Base-by-base conservation (phyloP, 176 grass and related monocot species). In the Triticum monococcum region DNA sequence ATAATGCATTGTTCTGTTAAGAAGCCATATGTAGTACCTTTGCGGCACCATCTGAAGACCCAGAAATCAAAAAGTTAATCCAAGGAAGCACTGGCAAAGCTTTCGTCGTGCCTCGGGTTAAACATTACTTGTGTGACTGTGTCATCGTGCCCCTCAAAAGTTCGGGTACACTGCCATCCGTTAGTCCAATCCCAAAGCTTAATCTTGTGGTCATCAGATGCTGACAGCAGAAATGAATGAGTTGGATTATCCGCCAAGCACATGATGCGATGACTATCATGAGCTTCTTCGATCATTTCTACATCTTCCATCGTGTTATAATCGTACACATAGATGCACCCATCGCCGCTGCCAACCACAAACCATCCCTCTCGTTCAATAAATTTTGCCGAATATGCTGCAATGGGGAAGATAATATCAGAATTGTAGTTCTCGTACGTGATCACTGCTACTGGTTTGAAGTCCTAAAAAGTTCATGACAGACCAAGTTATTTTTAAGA, bases 171-270 rank as follows among this genome's bases (percentile, higher is more conserved):
- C 25, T 78, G 68, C 88, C 88, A 95, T 56, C 33, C 69, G 46
- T 90, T 90, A 12, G 88, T 83, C 93, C 93, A 95, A 54, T 90
- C 88, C 93, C 90, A 95, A 40, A 95, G 88, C 50, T 95, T 95
- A 79, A 95, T 92, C 52, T 84, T 28, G 43, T 89, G 88, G 64
- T 92, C 83, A 60, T 90, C 75, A 70, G 68, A 70, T 38, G 68
- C 33, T 38, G 68, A 70, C 0, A 71, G 0, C 35, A 71, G 1
- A 38, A n/a, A 23, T 22, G 68, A 3, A 23, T n/a, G 35, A 11
- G 9, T 40, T n/a, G 68, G 68, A 71, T 40, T 71, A 0, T 23
- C 35, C 0, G 20, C 68, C 8, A 71, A 2, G 7, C 9, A 40
- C 20, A 23, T 38, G 4, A 23, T 38, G 2, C 4, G 0, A 12